Percentiles rank a stretch among this genome's conserved stretches.
phyloP scores from a whole-genome alignment of 805 yeast species.

The Saturnispora besseyi region DNA sequence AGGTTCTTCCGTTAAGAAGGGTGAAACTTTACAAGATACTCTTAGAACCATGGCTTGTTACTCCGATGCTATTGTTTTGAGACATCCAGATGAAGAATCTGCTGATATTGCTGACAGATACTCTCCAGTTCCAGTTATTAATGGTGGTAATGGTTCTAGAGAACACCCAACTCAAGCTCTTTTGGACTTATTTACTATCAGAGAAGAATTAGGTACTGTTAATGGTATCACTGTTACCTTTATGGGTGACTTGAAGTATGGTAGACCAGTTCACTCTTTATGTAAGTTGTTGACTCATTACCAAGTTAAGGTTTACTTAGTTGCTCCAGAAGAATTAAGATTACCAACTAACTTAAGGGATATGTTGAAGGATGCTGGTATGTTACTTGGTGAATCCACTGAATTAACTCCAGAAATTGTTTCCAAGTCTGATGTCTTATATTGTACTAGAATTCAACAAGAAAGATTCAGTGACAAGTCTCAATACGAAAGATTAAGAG shows the following conservation, averaged over 20 bases:
- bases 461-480: conserved; percentile 77
- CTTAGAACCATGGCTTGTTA: conserved; percentile 90
- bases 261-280: conserved; percentile 97
- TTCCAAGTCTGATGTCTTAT: conserved; percentile 85
- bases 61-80: conserved; percentile 91
- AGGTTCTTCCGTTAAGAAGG: conserved; percentile 93
- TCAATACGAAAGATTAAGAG: conserved; percentile 83
- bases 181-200: conserved; percentile 92
- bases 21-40: conserved; percentile 96
- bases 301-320: conserved; percentile 87
- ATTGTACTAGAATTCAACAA: conserved; percentile 97
- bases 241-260: conserved; percentile 97
- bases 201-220: conserved; percentile 98
- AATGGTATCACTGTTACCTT: conserved; percentile 96
- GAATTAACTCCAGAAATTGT: conserved; percentile 77
- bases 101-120: conserved; percentile 92
- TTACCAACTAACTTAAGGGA: conserved; percentile 69
- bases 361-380: conserved; percentile 55
- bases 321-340: conserved; percentile 80
- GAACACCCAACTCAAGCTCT: conserved; percentile 99
- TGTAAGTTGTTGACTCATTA: conserved; percentile 84
- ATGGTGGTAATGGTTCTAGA: conserved; percentile 96
- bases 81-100: conserved; percentile 91
- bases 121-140: conserved; percentile 93
- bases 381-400: conserved; percentile 67